These are phyloP conservation scores for Mucor ambiguus DNA, from an alignment of 371 early-diverging fungal genomes.

Conservation along the genomic window DNA sequence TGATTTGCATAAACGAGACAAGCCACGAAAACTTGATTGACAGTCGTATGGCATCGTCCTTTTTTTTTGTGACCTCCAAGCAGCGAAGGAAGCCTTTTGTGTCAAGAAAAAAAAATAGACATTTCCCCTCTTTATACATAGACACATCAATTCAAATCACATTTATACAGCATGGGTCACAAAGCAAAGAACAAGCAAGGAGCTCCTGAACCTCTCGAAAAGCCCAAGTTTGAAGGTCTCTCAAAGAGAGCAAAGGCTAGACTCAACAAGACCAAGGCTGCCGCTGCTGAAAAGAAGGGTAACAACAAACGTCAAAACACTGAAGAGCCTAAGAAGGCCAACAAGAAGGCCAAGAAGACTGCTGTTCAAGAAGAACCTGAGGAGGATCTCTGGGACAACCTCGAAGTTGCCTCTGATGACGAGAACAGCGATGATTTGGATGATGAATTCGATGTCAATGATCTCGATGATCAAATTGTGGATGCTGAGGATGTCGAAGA, in stretches of 20 bases:
- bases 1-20: neutral
- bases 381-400: constrained; percentile 54
- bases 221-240: constrained; percentile 23
- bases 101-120: constrained; percentile 10
- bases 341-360: constrained; percentile 23
- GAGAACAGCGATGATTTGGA: constrained; percentile 39
- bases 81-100: neutral
- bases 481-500: constrained; percentile 40
- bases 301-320: constrained; percentile 39
- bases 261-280: constrained; percentile 35
- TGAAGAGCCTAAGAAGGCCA: constrained; percentile 36
- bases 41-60: neutral
- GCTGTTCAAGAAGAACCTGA: constrained; percentile 6
- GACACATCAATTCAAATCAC: neutral
- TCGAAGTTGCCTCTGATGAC: constrained; percentile 55
- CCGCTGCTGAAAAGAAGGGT: constrained; percentile 32
- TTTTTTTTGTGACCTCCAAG: constrained; percentile 10
- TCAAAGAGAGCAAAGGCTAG: constrained; percentile 36
- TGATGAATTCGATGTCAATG: constrained; percentile 36
- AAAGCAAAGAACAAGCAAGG: constrained; percentile 71
- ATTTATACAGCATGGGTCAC: constrained; percentile 49
- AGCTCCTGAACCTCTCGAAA: constrained; percentile 56
- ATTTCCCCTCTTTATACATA: neutral
- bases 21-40: constrained; percentile 8
- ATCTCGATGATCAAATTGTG: constrained; percentile 6